Evolutionary conservation across 164 flowering plant genomes (phyloP), one percentile per base, ranked within the genome.

Genomic region (Saururus chinensis): DNA sequence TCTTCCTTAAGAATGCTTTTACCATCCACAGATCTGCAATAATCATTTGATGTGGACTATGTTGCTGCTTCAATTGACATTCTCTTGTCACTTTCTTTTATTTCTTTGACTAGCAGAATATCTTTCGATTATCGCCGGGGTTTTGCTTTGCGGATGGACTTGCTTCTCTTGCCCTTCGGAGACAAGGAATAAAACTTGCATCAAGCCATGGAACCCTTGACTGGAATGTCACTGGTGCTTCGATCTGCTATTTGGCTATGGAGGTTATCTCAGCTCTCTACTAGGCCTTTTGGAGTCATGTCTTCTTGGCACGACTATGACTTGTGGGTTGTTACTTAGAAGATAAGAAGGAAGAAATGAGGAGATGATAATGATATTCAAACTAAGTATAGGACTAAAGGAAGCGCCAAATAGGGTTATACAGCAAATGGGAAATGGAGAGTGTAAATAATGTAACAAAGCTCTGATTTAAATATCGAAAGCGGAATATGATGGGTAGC

Each of bases 141-240:
- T 93, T 93, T 71, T 93, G 99, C 81, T 88, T 93, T 75, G 95
- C 99, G 66, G 99, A 93, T 81, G 99, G 97, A 53, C 85, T 93
- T 73, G 95, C 99, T 69, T 93, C 99, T 30, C 70, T 93, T 56
- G 99, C 99, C 65, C 95, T 93, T 78, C 75, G 90, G 57, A 80
- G 91, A 19, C 99, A 93, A 81, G 95, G 85, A 60, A 76, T 93
- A 84, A 93, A 93, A 78, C 83, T 73, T 69, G 82, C 79, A 75
- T 77, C 82, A 13, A 73, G 84, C 53, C 62, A 75, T 63, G 71
- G 75, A 26, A 79, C 77, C 65, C 75, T 82, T 71, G 96, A 84
- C 69, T 93, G 99, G 99, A 82, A 93, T 76, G 89, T 88, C 51
- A 82, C 96, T 65, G 97, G 97, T 66, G 99, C 92, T 35, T 82